Evolutionary conservation across 768 basidiomycete genomes (phyloP), one percentile per base, ranked within the genome.

Genomic region (Candolleomyces aberdarensis): DNA sequence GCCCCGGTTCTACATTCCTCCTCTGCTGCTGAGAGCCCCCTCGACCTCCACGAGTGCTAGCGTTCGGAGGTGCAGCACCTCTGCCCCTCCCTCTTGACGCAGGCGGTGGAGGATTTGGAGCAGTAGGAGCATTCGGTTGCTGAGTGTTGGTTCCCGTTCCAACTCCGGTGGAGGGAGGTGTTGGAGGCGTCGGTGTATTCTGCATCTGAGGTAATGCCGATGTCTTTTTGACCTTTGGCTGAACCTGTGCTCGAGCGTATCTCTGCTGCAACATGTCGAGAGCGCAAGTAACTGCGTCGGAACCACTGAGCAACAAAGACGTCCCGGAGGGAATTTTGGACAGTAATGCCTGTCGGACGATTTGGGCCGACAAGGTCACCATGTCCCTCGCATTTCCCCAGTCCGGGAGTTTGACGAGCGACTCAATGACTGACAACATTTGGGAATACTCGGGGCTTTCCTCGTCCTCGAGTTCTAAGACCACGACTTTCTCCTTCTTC

Each of bases 301-400:
- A 48, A 15, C 62, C 61, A 10, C 31, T 49, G 63, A 61, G 17
- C 63, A 61, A 8, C 53, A 54, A 5, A 46, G 47, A 15, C 58
- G 15, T 29, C n/a, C 22, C 29, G 48, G 41, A 20, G n/a, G 26
- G 11, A 20, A 40, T 48, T 11, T 43, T 54, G 46, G 32, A 52
- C 9, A 72, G 66, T 50, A 82, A 75, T 0, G 80, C 85, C 1
- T 65, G 32, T 17, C 74, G 70, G 11, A 78, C 69, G 74, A 89
- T 78, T 48, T 76, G 69, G 65, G 80, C 83, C 0, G 83, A 70
- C 5, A 87, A 71, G 0, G 81, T 82, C 56, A 81, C 74, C 68
- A 88, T 77, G 62, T 89, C 88, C 7, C 87, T 79, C 3, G 87
- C 88, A 53, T 89, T 89, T 14, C 87, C 88, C 88, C 88, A 89